A percentile compares a stretch with the other conserved stretches of the same genome.
These are phyloP conservation scores for Gossypium laxum DNA, from an alignment of 441 rosid species.

Conservation along the genomic window DNA sequence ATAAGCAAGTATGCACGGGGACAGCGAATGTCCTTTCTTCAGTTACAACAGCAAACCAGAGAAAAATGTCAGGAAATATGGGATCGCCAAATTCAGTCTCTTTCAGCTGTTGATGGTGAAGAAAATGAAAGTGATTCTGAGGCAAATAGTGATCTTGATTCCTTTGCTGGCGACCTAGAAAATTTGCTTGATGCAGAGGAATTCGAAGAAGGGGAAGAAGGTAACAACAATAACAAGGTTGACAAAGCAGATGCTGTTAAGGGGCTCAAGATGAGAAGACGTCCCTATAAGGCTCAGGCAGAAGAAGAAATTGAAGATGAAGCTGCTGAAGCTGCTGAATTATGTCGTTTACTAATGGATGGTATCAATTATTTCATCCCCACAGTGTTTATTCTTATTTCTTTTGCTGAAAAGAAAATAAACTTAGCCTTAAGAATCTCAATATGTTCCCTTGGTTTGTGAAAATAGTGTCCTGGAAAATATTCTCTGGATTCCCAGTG, in stretches of 20 bases:
- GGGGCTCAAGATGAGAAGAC: constrained; percentile 90
- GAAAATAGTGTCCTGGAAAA: neutral
- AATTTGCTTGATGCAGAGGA: constrained; percentile 98
- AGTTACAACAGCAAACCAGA: constrained; percentile 96
- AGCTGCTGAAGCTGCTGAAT: constrained; percentile 92
- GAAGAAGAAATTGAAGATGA: constrained; percentile 94
- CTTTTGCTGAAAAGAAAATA: neutral
- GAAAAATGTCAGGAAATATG: constrained; percentile 98
- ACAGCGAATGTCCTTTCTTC: constrained; percentile 95
- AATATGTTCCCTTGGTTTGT: neutral
- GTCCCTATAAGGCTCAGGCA: constrained; percentile 65
- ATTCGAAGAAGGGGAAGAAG: constrained; percentile 73
- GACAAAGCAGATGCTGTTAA: constrained; percentile 74
- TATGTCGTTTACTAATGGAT: constrained; percentile 87
- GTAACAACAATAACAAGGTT: constrained; percentile 46
- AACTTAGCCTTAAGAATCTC: neutral
- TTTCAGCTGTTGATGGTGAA: constrained; percentile 73
- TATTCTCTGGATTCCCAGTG: neutral
- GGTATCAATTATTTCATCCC: constrained; percentile 41
- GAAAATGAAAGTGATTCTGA: constrained; percentile 89
- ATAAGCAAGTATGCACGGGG: constrained; percentile 97
- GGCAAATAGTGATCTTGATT: constrained; percentile 94
- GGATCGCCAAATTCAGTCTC: constrained; percentile 87
- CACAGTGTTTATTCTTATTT: neutral
- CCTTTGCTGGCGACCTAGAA: constrained; percentile 96